Percentiles rank a stretch among this genome's conserved stretches.
These are phyloP conservation scores for Termitomyces titanicus DNA, from an alignment of 768 basidiomycete species.

Conservation along the genomic window DNA sequence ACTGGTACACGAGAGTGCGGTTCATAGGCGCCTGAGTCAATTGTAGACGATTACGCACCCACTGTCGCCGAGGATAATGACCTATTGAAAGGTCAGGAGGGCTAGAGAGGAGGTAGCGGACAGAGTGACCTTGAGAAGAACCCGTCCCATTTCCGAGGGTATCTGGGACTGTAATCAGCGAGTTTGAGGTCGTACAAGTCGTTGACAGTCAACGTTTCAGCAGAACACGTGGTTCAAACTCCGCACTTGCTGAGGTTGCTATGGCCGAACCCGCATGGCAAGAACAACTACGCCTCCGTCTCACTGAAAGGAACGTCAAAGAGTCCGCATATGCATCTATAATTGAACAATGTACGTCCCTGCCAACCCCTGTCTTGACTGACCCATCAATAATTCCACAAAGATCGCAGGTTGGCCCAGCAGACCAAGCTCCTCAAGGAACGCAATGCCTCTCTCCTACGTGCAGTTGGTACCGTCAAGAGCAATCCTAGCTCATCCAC, in stretches of 20 bases:
- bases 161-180: conserved; percentile 18
- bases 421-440: conserved; percentile 91
- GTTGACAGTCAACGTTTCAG: conserved; percentile 16
- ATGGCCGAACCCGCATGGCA: conserved; percentile 89
- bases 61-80: conserved; percentile 98
- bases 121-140: conserved; percentile 70
- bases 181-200: conserved; percentile 21
- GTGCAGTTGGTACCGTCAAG: conserved; percentile 76
- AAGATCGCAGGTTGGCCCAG: conserved; percentile 89
- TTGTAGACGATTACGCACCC: conserved; percentile 53
- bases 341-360: conserved; percentile 87
- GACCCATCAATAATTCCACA: conserved; percentile 6
- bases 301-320: conserved; percentile 78
- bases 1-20: conserved; percentile 36
- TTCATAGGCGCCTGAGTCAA: conserved; percentile 8
- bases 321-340: conserved; percentile 80
- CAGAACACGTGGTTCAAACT: conserved; percentile 38
- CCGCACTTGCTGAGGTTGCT: conserved; percentile 24
- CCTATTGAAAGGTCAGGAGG: conserved; percentile 42
- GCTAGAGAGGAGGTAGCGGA: background rate
- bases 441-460: conserved; percentile 83
- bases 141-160: conserved; percentile 65
- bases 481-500: conserved; percentile 59
- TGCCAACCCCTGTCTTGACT: background rate
- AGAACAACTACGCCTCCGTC: conserved; percentile 72